Evolutionary conservation across 495 filamentous ascomycete genomes (phyloP).

Genomic region (Tuber melanosporum): DNA sequence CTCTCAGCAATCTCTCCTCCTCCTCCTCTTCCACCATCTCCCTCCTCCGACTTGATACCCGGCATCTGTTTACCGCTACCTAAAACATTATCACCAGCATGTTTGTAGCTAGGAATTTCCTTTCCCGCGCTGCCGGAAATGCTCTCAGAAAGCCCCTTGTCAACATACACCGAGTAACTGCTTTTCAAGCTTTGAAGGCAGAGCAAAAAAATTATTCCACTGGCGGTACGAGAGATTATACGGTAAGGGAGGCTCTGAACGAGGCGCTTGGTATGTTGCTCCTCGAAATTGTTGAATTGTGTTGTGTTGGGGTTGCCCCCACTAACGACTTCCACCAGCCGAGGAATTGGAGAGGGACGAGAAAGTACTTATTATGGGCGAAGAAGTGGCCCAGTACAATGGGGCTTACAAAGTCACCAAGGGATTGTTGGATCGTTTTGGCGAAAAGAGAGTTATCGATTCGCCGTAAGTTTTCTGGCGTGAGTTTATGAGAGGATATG

Average conservation of each 20-base stretch:
- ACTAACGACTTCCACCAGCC: slow-evolving; percentile 45
- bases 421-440: slow-evolving; percentile 92
- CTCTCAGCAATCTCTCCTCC: neutral
- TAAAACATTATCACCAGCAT: neutral
- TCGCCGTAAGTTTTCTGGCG: slow-evolving; percentile 52
- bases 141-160: slow-evolving; percentile 24
- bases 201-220: slow-evolving; percentile 51
- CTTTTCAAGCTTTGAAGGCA: slow-evolving; percentile 47
- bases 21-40: neutral
- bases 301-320: neutral
- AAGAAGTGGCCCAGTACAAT: slow-evolving; percentile 99
- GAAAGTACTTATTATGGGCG: slow-evolving; percentile 91
- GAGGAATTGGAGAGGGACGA: slow-evolving; percentile 91
- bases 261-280: slow-evolving; percentile 61
- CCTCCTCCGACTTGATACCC: neutral
- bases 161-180: slow-evolving; percentile 44
- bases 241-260: slow-evolving; percentile 93
- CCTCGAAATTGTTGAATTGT: slow-evolving; percentile 10
- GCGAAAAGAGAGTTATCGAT: slow-evolving; percentile 95
- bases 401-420: slow-evolving; percentile 99
- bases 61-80: neutral
- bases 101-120: slow-evolving; percentile 11
- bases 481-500: neutral
- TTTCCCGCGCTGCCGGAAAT: slow-evolving; percentile 25
- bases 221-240: slow-evolving; percentile 67